Evolutionary conservation across 257 asterid genomes (phyloP).

Genomic region (Nicotiana otophora): DNA sequence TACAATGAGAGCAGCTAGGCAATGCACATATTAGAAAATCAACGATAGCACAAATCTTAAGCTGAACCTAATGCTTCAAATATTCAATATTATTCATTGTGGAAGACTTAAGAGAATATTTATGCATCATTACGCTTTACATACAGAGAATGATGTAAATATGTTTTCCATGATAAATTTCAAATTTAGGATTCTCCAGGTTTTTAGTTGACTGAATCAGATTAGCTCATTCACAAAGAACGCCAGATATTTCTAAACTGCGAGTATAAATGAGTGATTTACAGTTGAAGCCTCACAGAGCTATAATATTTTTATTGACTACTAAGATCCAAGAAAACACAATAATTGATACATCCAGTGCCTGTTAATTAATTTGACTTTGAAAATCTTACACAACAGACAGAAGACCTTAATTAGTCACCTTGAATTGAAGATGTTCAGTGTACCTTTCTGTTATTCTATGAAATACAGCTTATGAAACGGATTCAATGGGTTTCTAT

Average conservation of each 20-base stretch:
- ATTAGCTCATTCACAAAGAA: neutral
- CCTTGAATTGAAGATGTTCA: neutral
- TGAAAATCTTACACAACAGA: neutral
- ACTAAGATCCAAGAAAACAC: neutral
- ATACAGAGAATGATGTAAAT: neutral
- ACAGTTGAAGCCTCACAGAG: neutral
- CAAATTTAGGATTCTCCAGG: neutral
- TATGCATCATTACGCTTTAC: neutral
- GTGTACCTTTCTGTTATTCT: neutral
- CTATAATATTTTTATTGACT: neutral
- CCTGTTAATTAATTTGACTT: neutral
- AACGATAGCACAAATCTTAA: neutral
- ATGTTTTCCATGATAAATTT: neutral
- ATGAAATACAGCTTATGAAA: neutral
- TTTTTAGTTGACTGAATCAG: neutral
- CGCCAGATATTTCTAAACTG: neutral
- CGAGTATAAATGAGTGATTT: neutral
- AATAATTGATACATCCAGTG: neutral
- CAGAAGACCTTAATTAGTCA: neutral
- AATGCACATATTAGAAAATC: neutral
- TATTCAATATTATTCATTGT: neutral
- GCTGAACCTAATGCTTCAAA: neutral
- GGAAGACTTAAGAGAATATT: neutral
- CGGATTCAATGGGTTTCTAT: neutral
- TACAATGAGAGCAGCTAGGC: conserved; percentile 7